Evolutionary conservation across 2,329 filamentous ascomycete genomes (phyloP).

Genomic region (Neonectria faginata): DNA sequence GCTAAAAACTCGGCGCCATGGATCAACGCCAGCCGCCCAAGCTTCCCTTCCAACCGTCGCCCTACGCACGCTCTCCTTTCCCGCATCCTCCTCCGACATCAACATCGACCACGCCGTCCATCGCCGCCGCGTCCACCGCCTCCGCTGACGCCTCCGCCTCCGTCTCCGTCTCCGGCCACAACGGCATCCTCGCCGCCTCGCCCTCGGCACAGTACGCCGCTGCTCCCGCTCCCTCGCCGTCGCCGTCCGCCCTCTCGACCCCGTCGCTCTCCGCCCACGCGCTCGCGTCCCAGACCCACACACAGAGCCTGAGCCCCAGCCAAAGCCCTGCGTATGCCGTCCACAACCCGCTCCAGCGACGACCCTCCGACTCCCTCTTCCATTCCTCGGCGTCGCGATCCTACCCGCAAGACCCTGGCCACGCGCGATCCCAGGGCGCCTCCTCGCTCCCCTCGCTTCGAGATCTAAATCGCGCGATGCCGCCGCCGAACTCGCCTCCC

Average conservation of each 20-base stretch:
- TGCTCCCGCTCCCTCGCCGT: conserved; percentile 18
- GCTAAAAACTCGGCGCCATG: conserved; percentile 52
- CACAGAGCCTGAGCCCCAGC: conserved; percentile 40
- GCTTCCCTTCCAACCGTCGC: conserved; percentile 49
- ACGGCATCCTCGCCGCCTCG: conserved; percentile 31
- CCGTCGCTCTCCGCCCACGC: conserved; percentile 37
- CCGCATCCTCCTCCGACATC: conserved; percentile 30
- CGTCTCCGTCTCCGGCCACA: conserved; percentile 16
- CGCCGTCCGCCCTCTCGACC: conserved; percentile 27
- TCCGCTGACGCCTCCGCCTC: conserved; percentile 21
- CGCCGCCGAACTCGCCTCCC: conserved; percentile 59
- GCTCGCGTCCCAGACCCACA: conserved; percentile 35
- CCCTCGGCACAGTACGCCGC: conserved; percentile 15
- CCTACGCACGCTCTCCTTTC: conserved; percentile 50
- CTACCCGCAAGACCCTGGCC: conserved; percentile 50
- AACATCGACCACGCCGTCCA: conserved; percentile 25
- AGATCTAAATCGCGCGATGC: conserved; percentile 57
- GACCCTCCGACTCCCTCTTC: conserved; percentile 58
- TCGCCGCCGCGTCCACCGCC: conserved; percentile 27
- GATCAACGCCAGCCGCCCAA: conserved; percentile 49
- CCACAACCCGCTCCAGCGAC: conserved; percentile 48
- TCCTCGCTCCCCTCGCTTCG: conserved; percentile 57
- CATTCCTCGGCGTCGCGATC: conserved; percentile 50
- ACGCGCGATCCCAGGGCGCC: conserved; percentile 58
- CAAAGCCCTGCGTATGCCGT: conserved; percentile 48